phyloP scores from a whole-genome alignment of 192 early-diverging fungal genomes.

The Borealophlyctis nickersoniae region DNA sequence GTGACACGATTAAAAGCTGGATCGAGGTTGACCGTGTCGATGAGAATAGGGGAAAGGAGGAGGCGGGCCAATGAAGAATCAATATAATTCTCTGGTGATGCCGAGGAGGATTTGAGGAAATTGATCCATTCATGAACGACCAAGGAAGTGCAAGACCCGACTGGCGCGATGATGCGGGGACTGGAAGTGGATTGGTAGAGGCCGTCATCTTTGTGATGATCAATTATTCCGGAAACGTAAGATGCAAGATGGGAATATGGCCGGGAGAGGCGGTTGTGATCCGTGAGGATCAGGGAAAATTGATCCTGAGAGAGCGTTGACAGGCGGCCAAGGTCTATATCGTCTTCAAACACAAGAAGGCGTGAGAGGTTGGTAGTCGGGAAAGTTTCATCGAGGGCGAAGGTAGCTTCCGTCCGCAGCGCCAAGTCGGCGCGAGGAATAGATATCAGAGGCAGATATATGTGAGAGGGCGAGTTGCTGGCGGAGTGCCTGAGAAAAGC shows the following conservation, averaged over 20 bases:
- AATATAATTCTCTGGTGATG: neutral
- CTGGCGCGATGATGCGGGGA: constrained; percentile 51
- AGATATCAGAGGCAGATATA: constrained; percentile 56
- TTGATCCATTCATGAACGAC: constrained; percentile 40
- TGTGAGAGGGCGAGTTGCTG: neutral
- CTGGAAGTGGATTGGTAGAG: constrained; percentile 42
- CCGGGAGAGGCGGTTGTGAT: constrained; percentile 63
- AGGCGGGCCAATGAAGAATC: constrained; percentile 40
- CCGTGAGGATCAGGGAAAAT: constrained; percentile 45
- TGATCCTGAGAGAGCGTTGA: neutral
- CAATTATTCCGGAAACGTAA: constrained; percentile 55
- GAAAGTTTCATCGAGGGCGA: constrained; percentile 38
- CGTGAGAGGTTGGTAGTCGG: neutral
- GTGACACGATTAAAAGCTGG: constrained; percentile 50
- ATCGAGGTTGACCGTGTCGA: constrained; percentile 64
- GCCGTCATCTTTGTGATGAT: constrained; percentile 70
- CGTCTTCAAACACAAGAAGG: constrained; percentile 18
- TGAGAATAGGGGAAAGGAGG: constrained; percentile 60
- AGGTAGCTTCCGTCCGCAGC: constrained; percentile 61
- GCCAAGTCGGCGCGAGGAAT: constrained; percentile 59
- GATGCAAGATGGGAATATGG: constrained; percentile 19
- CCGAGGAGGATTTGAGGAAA: constrained; percentile 3
- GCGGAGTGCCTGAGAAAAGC: constrained; percentile 45
- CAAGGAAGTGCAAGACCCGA: constrained; percentile 59
- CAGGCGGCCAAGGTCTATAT: constrained; percentile 52